Base-by-base conservation (phyloP, 495 filamentous ascomycete genomes). In the Talaromyces trachyspermus region DNA sequence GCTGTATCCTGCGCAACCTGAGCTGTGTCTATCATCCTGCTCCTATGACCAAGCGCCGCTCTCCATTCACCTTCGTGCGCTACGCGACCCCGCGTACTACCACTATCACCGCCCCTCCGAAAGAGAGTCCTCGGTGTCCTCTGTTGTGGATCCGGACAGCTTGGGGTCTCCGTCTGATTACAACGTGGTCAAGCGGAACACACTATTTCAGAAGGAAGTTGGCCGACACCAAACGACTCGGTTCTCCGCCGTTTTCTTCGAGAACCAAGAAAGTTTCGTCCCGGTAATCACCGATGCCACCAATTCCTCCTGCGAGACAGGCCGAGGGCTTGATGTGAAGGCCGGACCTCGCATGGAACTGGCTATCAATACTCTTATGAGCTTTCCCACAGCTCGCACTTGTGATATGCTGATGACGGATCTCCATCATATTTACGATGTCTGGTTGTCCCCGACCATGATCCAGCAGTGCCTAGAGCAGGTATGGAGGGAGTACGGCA, bases 21-120 rank as follows among this genome's bases (percentile, higher is more conserved):
- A 25, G 50, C 5, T 67, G 63, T 46, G 38, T 54, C 18, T 65
- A 67, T 29, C 63, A 69, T 39, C 63, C 64, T 26, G 55, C 60
- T 20, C 64, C 63, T 9, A 32, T 65, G 49, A 65, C 64, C 22
- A 46, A 33, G 24, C 24, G 12, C 9, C 4, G 12, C 4, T 17
- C 32, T 36, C 5, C 32, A 36, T 36, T 14, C 10, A n/a, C 32
- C 5, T 14, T 5, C 9, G 10, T 12, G 15, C 32, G 32, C 14
- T 36, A 9, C 10, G 14, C 5, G 32, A 36, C 32, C 32, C 32
- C 14, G 32, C 32, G 32, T 36, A 4, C 7, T 6, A 5, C 10
- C 32, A 14, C 15, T 36, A 4, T 6, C 7, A 5, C 10, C 32
- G 32, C 15, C 15, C 32, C 15, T 12, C 15, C 10, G 32, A 14